Base-by-base conservation (phyloP, 2,329 filamentous ascomycete genomes). In the Akanthomyces lecanii region DNA sequence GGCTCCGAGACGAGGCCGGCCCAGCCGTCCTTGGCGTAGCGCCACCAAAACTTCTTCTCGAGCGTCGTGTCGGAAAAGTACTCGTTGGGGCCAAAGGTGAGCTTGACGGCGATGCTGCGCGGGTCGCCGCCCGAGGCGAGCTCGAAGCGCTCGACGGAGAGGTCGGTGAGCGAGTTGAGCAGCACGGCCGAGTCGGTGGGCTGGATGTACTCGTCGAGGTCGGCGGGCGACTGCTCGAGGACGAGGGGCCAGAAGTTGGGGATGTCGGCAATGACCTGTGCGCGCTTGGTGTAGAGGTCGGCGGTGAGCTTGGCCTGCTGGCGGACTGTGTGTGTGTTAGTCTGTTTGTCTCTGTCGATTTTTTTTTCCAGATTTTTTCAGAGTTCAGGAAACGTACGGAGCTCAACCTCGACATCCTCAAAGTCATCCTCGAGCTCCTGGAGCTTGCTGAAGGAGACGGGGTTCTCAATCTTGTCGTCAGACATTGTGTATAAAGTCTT, bases 161-260 rank as follows among this genome's bases (percentile, higher is more conserved):
- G 70, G 68, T 82, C 82, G 64, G 81, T 83, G 63, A 98, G 86
- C 61, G 83, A 81, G 47, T 85, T 82, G 66, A 88, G 83, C 64
- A 98, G 84, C 65, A 95, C 79, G 10, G 84, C 83, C 16, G 88
- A 87, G 79, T 98, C 94, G 55, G 85, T 84, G 50, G 91, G 89
- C 73, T 92, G 88, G 73, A 98, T 89, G 81, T 89, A 92, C 77
- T 92, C 88, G 78, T 97, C 92, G 69, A 99, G 85, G 66, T 97
- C 92, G 53, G 85, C 82, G 2, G 93, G 92, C 3, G 90, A 88
- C 78, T 92, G 89, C 80, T 96, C 91, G 74, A 98, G 84, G 63
- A 97, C 93, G 64, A 96, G 85, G n/a, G 91, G 83, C 95, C 95
- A 98, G 85, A 98, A 99, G 79, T 91, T 87, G 69, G 87, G 85